Evolutionary conservation across 2,329 filamentous ascomycete genomes (phyloP).

Genomic region (Alternaria tenuissima): DNA sequence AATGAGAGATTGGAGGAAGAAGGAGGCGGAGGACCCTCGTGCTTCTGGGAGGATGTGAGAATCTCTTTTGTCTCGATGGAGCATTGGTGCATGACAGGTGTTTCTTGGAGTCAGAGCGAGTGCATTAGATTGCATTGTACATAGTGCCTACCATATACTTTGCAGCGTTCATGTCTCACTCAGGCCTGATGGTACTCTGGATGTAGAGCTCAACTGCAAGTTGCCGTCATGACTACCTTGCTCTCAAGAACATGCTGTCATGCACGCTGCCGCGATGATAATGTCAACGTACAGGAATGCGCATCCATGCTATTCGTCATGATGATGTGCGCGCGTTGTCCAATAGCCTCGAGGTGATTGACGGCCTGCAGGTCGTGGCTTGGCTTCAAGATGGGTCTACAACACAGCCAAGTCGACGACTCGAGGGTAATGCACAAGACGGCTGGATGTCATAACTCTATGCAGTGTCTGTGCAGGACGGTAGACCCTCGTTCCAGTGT

Average conservation of each 20-base stretch:
- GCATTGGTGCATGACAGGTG: neutral
- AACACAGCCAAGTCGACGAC: neutral
- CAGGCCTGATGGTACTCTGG: neutral
- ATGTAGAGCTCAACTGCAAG: neutral
- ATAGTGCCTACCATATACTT: neutral
- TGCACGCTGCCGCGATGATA: neutral
- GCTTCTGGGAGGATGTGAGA: constrained; percentile 67
- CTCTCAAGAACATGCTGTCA: neutral
- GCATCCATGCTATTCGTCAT: constrained; percentile 6
- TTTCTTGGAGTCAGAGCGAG: neutral
- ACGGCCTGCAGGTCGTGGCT: constrained; percentile 3
- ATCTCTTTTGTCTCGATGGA: neutral
- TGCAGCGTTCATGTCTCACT: neutral
- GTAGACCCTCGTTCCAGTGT: constrained; percentile 1
- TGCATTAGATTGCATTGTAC: neutral
- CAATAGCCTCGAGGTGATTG: constrained; percentile 14
- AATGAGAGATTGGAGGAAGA: constrained; percentile 80
- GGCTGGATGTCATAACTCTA: constrained; percentile 1
- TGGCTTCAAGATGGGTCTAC: neutral
- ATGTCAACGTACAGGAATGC: neutral
- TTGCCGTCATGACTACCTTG: neutral
- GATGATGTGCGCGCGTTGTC: constrained; percentile 16
- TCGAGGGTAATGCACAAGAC: neutral
- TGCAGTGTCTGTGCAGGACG: constrained; percentile 10
- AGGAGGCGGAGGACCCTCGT: constrained; percentile 83